These are phyloP conservation scores for Adansonia madagascariensis DNA, from an alignment of 441 rosid genomes.

Conservation along the genomic window DNA sequence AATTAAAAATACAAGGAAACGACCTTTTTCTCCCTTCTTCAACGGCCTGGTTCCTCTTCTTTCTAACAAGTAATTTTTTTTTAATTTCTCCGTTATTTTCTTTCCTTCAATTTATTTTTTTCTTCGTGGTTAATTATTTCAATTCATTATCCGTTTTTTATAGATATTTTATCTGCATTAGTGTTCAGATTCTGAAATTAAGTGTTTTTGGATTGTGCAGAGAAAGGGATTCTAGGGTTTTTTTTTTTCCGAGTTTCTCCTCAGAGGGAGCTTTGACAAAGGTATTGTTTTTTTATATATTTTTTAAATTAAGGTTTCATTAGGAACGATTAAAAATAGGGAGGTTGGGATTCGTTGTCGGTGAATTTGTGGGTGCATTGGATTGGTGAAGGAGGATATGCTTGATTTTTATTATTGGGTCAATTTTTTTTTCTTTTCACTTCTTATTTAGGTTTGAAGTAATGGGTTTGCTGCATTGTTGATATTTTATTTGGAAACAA, in stretches of 20 bases:
- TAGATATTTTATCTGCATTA: slow-evolving; percentile 44
- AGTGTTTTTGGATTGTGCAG: slow-evolving; percentile 41
- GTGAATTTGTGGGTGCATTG: slow-evolving; percentile 42
- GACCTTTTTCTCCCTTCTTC: slow-evolving; percentile 19
- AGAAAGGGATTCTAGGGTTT: slow-evolving; percentile 43
- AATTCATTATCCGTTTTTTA: slow-evolving; percentile 24
- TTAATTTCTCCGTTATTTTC: not conserved
- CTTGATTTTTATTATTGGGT: slow-evolving; percentile 33
- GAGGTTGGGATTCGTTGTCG: slow-evolving; percentile 38
- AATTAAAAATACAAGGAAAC: not conserved
- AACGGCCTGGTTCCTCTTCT: slow-evolving; percentile 24
- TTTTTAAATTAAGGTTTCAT: slow-evolving; percentile 22
- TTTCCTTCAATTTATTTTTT: slow-evolving; percentile 5
- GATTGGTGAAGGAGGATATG: slow-evolving; percentile 23
- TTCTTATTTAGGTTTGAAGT: slow-evolving; percentile 21
- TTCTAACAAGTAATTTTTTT: slow-evolving; percentile 8
- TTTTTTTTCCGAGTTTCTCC: slow-evolving; percentile 12
- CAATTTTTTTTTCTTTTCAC: not conserved
- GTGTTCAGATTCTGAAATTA: slow-evolving; percentile 42
- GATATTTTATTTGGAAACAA: slow-evolving; percentile 24
- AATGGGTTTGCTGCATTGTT: slow-evolving; percentile 32
- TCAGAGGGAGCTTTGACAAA: slow-evolving; percentile 12
- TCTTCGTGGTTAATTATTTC: slow-evolving; percentile 21
- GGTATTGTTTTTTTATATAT: slow-evolving; percentile 24
- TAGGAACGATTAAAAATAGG: slow-evolving; percentile 19